These are phyloP conservation scores for Naematelia aurantialba DNA, from an alignment of 768 basidiomycete species.

Conservation along the genomic window DNA sequence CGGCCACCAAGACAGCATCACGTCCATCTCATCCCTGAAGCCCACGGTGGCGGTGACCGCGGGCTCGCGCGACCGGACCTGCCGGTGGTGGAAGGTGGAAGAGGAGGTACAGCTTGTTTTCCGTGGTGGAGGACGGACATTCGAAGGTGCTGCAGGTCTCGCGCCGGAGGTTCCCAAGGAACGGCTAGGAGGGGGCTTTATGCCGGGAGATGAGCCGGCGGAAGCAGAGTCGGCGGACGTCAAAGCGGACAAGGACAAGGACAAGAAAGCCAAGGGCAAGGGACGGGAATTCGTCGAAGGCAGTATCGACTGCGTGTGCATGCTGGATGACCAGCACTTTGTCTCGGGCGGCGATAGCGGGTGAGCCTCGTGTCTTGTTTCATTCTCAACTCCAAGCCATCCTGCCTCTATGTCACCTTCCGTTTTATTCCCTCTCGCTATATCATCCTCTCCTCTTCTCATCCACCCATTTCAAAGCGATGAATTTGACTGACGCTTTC, in stretches of 20 bases:
- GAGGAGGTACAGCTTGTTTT: conserved; percentile 96
- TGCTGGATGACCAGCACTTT: conserved; percentile 93
- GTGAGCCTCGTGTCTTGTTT: conserved; percentile 56
- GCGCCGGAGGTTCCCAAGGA: conserved; percentile 60
- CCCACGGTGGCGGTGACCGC: conserved; percentile 80
- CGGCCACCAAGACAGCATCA: conserved; percentile 88
- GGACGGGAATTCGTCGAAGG: conserved; percentile 71
- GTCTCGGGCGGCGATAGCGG: conserved; percentile 94
- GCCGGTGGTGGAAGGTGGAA: conserved; percentile 91
- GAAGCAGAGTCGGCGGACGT: no score
- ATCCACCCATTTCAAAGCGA: no score
- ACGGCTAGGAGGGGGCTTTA: conserved; percentile 51
- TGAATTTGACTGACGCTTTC: conserved; percentile 6
- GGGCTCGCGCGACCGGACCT: conserved; percentile 85
- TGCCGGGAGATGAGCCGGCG: conserved; percentile 57
- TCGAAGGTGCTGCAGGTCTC: conserved; percentile 63
- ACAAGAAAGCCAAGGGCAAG: conserved; percentile 52
- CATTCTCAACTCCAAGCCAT: no score
- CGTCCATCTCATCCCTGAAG: conserved; percentile 72
- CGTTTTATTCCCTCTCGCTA: no score
- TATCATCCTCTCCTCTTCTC: neutral
- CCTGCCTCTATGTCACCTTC: no score
- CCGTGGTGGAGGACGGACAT: conserved; percentile 83
- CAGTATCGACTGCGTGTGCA: conserved; percentile 82
- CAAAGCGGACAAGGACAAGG: conserved; percentile 6